Percentiles rank a stretch among this genome's conserved stretches.
phyloP scores from a whole-genome alignment of 768 basidiomycete genomes.

The Panaeolus papilionaceus region DNA sequence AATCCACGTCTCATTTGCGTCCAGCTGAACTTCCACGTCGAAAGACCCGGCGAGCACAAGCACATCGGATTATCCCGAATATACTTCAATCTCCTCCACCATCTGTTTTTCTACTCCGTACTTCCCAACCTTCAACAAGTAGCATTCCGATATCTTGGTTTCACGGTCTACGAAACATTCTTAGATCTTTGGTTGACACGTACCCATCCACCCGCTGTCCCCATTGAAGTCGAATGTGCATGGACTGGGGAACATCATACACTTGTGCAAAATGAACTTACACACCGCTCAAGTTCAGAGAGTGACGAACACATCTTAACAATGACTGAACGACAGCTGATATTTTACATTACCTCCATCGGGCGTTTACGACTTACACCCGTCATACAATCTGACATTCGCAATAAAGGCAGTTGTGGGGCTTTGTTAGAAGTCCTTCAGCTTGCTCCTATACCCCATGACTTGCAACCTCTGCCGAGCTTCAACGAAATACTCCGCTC shows the following conservation, averaged over 20 bases:
- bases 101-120: background rate
- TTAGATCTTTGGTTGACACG: background rate
- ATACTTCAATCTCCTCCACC: background rate
- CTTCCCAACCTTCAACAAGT: background rate
- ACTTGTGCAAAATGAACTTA: background rate
- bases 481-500: background rate
- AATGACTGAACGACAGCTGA: background rate
- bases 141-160: background rate
- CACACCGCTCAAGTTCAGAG: background rate
- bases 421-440: background rate
- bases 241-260: background rate
- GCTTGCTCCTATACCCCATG: background rate
- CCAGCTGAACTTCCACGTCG: background rate
- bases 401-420: background rate
- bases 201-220: background rate
- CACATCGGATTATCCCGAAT: background rate
- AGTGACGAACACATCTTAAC: background rate
- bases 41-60: background rate
- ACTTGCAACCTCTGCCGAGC: background rate
- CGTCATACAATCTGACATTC: background rate
- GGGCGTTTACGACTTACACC: background rate
- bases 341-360: background rate
- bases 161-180: background rate
- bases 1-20: background rate
- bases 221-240: background rate